Evolutionary conservation across 177 flowering plant genomes (phyloP).

Genomic region (Tripterygium wilfordii): DNA sequence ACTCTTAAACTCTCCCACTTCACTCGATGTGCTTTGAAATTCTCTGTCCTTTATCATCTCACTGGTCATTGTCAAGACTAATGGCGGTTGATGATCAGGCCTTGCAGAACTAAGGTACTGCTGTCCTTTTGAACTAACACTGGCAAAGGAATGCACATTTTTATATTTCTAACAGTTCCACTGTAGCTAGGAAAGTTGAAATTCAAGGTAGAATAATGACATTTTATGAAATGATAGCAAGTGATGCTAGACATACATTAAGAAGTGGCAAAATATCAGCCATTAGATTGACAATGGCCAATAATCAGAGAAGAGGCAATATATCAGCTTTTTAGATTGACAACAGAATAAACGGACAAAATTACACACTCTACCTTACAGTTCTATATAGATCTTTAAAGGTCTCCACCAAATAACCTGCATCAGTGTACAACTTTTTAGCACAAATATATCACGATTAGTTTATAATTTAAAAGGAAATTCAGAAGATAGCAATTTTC

Average conservation of each 20-base stretch:
- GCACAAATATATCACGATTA: background rate
- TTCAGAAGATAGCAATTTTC: no score
- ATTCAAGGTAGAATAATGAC: no score
- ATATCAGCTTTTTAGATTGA: background rate
- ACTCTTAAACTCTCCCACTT: conserved; percentile 20
- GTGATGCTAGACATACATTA: no score
- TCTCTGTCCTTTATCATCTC: conserved; percentile 39
- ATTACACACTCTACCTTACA: conserved; percentile 31
- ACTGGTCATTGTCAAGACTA: conserved; percentile 30
- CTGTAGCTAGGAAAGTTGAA: no score
- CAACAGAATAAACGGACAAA: background rate
- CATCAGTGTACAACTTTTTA: conserved; percentile 6
- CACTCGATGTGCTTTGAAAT: conserved; percentile 8
- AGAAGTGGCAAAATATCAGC: no score
- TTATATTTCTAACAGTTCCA: no score
- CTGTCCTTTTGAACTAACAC: conserved; percentile 40
- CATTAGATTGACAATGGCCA: background rate
- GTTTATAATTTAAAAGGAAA: background rate
- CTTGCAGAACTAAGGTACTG: conserved; percentile 34
- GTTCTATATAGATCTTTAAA: conserved; percentile 30
- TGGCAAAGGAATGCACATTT: conserved; percentile 9
- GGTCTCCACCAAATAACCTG: conserved; percentile 53
- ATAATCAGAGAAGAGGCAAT: no score
- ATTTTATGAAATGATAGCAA: no score
- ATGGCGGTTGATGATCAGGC: conserved; percentile 41